Percentiles rank a stretch among this genome's conserved stretches.
Conservation (phyloP, 352 stramenopile species). For the Phytopythium vexans region DNA sequence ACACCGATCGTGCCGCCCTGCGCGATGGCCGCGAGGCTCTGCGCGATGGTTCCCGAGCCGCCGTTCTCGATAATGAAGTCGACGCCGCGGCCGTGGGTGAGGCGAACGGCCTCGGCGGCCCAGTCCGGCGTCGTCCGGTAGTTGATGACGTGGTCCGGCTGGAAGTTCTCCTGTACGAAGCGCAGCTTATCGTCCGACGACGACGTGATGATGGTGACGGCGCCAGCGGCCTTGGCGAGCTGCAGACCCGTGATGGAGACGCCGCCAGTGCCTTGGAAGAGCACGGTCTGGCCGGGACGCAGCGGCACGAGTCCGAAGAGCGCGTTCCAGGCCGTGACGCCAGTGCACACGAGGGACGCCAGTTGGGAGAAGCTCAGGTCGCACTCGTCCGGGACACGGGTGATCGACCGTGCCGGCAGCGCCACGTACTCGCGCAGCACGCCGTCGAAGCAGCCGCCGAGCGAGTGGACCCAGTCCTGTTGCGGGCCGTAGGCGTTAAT, state of each 20-base stretch:
- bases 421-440: constrained; percentile 23
- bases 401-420: constrained; percentile 16
- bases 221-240: constrained; percentile 29
- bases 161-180: constrained; percentile 26
- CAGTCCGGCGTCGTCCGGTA: constrained; percentile 28
- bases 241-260: constrained; percentile 27
- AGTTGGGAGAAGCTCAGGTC: constrained; percentile 22
- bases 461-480: constrained; percentile 12
- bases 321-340: constrained; percentile 26
- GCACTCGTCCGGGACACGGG: constrained; percentile 20
- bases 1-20: constrained; percentile 23
- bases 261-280: constrained; percentile 22
- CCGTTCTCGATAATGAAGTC: constrained; percentile 37
- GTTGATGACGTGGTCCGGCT: constrained; percentile 28
- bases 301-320: constrained; percentile 21
- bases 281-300: constrained; percentile 15
- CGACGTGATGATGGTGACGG: constrained; percentile 27
- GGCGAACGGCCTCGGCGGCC: constrained; percentile 14
- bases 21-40: constrained; percentile 24
- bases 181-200: constrained; percentile 17
- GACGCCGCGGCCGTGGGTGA: constrained; percentile 19
- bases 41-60: constrained; percentile 25
- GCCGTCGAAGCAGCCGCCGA: constrained; percentile 22
- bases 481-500: constrained; percentile 14
- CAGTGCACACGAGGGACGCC: constrained; percentile 24